phyloP scores from a whole-genome alignment of 495 filamentous ascomycete genomes.

The Corynascus novoguineensis region DNA sequence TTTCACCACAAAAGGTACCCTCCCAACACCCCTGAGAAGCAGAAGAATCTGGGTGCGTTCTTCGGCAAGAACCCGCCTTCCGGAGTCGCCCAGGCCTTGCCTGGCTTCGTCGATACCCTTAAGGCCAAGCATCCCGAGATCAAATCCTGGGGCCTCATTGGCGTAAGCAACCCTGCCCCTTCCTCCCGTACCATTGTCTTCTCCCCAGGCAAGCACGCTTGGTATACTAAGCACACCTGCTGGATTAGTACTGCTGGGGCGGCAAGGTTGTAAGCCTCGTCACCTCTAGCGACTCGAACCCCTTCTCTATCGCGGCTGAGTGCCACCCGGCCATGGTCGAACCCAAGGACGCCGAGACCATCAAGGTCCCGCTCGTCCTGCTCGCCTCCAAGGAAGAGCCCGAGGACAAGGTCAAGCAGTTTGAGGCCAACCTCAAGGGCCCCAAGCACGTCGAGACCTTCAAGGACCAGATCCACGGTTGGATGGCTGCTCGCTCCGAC shows the following conservation, averaged over 20 bases:
- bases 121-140: slow-evolving; percentile 52
- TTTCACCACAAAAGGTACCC: slow-evolving; percentile 52
- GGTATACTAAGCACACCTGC: neutral
- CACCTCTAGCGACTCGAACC: slow-evolving; percentile 53
- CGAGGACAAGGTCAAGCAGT: slow-evolving; percentile 61
- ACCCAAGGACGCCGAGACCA: slow-evolving; percentile 60
- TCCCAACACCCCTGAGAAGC: slow-evolving; percentile 74
- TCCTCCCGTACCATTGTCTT: neutral
- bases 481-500: slow-evolving; percentile 77
- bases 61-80: slow-evolving; percentile 63
- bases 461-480: slow-evolving; percentile 77
- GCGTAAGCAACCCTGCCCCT: slow-evolving; percentile 39
- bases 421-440: slow-evolving; percentile 59
- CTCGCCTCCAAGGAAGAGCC: slow-evolving; percentile 66
- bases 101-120: slow-evolving; percentile 53
- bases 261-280: slow-evolving; percentile 62
- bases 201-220: neutral
- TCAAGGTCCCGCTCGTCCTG: slow-evolving; percentile 59
- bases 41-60: slow-evolving; percentile 67
- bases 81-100: slow-evolving; percentile 58
- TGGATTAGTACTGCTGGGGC: slow-evolving; percentile 77
- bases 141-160: slow-evolving; percentile 78
- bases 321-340: slow-evolving; percentile 88
- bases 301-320: slow-evolving; percentile 65
- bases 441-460: slow-evolving; percentile 78